These are phyloP conservation scores for Parathielavia appendiculata DNA, from an alignment of 495 filamentous ascomycete species.

Conservation along the genomic window DNA sequence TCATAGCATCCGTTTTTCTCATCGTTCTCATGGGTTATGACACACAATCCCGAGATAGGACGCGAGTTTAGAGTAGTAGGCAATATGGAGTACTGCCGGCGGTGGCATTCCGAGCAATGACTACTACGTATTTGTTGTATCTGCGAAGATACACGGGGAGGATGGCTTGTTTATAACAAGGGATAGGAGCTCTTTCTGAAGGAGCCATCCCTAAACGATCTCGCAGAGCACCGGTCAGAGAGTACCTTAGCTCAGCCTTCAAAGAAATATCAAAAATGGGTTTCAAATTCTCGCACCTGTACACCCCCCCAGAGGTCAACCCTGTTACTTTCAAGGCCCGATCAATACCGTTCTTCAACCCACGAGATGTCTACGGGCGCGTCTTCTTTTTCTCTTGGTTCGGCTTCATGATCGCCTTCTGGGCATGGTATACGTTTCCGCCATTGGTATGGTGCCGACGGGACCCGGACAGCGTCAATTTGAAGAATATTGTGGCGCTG, in stretches of 20 bases:
- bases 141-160: background rate
- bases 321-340: slow-evolving; percentile 75
- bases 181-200: background rate
- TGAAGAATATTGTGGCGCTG: background rate
- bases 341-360: slow-evolving; percentile 76
- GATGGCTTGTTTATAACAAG: slow-evolving; percentile 2
- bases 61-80: too few relatives aligned
- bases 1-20: too few relatives aligned
- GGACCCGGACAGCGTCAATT: background rate
- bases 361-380: slow-evolving; percentile 73
- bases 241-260: slow-evolving; percentile 42
- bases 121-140: too few relatives aligned
- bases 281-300: slow-evolving; percentile 49
- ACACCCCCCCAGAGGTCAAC: slow-evolving; percentile 57
- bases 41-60: too few relatives aligned
- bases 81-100: background rate
- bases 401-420: slow-evolving; percentile 94
- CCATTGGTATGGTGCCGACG: slow-evolving; percentile 57
- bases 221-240: background rate
- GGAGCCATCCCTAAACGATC: background rate
- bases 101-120: too few relatives aligned
- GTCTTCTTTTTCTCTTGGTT: slow-evolving; percentile 95
- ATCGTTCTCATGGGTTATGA: too few relatives aligned
- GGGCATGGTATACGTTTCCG: slow-evolving; percentile 85
- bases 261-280: slow-evolving; percentile 29